These are phyloP conservation scores for Pleurotus ostreatus DNA, from an alignment of 768 basidiomycete species.

Conservation along the genomic window DNA sequence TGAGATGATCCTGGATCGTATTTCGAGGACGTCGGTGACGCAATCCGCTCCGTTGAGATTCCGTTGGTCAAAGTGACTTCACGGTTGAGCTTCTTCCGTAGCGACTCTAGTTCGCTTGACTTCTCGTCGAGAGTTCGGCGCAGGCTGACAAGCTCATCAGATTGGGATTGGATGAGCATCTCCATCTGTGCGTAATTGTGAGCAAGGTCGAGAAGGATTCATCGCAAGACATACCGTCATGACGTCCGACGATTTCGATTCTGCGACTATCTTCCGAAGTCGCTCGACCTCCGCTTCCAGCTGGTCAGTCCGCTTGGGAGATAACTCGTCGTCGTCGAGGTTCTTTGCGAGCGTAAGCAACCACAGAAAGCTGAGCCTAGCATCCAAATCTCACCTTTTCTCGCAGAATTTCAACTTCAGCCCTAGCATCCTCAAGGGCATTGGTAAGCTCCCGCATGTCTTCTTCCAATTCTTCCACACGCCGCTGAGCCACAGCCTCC, in stretches of 20 bases:
- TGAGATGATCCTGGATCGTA: constrained; percentile 41
- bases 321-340: constrained; percentile 37
- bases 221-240: constrained; percentile 16
- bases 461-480: constrained; percentile 85
- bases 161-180: constrained; percentile 21
- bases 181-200: constrained; percentile 19
- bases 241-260: constrained; percentile 23
- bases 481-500: constrained; percentile 55
- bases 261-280: constrained; percentile 46
- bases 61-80: constrained; percentile 48
- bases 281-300: constrained; percentile 51
- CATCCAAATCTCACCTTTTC: constrained; percentile 59
- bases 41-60: constrained; percentile 25
- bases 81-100: constrained; percentile 58
- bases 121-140: constrained; percentile 28
- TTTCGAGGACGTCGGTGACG: constrained; percentile 39
- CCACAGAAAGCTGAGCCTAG: not conserved
- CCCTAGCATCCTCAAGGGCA: constrained; percentile 84
- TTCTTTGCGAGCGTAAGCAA: constrained; percentile 38
- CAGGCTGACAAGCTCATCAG: constrained; percentile 23
- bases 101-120: constrained; percentile 47
- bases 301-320: constrained; percentile 20
- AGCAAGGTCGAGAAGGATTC: not conserved
- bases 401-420: constrained; percentile 80
- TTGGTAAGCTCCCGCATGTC: constrained; percentile 84